Base-by-base conservation (phyloP, 179 eudicot species). In the Actinidia chinensis region DNA sequence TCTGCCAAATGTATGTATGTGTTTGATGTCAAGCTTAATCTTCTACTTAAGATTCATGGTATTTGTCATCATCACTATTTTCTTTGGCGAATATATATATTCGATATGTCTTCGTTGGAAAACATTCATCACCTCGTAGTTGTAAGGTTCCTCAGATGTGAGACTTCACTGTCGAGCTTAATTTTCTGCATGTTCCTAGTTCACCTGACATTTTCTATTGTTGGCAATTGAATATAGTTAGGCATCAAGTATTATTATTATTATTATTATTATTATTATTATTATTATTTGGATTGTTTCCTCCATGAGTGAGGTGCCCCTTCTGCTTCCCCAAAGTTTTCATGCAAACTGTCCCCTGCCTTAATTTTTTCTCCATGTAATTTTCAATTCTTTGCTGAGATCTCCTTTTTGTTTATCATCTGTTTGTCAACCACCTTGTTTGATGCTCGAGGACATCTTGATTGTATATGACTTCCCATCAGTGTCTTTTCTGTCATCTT, bases 361-460 rank as follows among this genome's bases (percentile, higher is more conserved):
- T 42, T 71, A 3, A 17, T 28, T 52, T 20, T 52, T 71, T 64
- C 43, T 43, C 40, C 73, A 15, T 52, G 15, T 14, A n/a, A 36
- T 54, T 52, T 54, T 33, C 36, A 51, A 52, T 54, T 33, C 60
- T 46, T 71, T 71, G 60, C 28, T 3, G 44, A 71, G 2, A 51
- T 51, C 48, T 71, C 48, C 22, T 14, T 48, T 50, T 71, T 12
- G 23, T 68, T 70, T 69, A 3, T 48, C 23, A 28, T 51, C 23
- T 11, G 22, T 14, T 28, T 28, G 42, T 70, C n/a, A 48, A 12
- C 59, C 20, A 50, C 43, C 43, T 5, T n/a, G n/a, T 40, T 28
- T 71, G 56, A 25, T 71, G 44, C 60, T 50, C 50, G 25, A 42
- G 50, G 72, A 50, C 23, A 71, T 79, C 67, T 59, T 64, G 64